Base-by-base conservation (phyloP, 495 filamentous ascomycete species). In the Penicillium arizonense region DNA sequence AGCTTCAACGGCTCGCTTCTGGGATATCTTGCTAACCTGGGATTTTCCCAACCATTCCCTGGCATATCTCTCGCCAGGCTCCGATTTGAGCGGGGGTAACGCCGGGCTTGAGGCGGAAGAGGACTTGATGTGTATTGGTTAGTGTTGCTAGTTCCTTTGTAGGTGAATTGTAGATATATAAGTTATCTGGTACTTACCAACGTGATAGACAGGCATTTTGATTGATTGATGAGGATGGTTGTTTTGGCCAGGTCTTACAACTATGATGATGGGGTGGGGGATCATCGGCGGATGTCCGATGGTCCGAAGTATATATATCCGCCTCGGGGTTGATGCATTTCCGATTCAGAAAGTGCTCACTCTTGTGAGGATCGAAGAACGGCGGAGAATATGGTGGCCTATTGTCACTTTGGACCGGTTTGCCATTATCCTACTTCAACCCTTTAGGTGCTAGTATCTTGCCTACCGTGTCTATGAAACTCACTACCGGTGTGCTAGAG, bases 61-160 rank as follows among this genome's bases (percentile, higher is more conserved):
- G 62, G 28, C 55, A 52, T n/a, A 54, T 50, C n/a, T 62, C 26
- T 0, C 54, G 44, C 71, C 70, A 74, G 40, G 53, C 44, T 8
- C 56, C 37, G 9, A 76, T 18, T 55, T 74, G 71, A 4, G 59
- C 43, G 10, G 57, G 52, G 8, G 68, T 69, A 10, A 73, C 63
- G 49, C 62, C 61, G 47, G 55, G 55, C 51, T 76, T 76, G 44
- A 75, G 70, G 61, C 70, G 71, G 63, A 76, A 75, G 47, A 76
- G 70, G 26, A 74, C 73, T 76, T 40, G 24, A 3, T 12, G 18
- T 18, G 18, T 18, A 18, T 49, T 51, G 10, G 41, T 67, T 54
- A 59, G 53, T 40, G 36, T 21, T 33, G 14, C 4, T 20, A 20
- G 24, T 12, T 37, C 13, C n/a, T 38, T 18, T 20, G 44, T 32